Percentiles rank a stretch among this genome's conserved stretches.
Evolutionary conservation across 1,284 basidiomycete species (phyloP).

Genomic region (Tilletia indica): DNA sequence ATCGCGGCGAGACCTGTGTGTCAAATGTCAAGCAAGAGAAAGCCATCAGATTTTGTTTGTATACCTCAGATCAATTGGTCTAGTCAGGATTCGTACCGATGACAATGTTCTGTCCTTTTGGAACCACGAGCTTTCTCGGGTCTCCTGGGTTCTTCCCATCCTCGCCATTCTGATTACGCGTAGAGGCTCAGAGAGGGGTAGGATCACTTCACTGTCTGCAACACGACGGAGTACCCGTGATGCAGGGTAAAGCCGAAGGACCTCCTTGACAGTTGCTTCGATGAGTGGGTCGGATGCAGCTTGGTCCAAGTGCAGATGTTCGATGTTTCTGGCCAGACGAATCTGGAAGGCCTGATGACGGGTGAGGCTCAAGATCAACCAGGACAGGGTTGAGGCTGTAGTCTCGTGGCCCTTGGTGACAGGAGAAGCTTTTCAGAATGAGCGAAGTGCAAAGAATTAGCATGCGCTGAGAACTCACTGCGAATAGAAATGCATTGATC

Average conservation of each 20-base stretch:
- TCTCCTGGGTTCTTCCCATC: not conserved
- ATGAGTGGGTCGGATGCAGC: not conserved
- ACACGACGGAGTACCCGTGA: not conserved
- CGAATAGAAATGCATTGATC: not conserved
- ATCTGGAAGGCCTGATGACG: not conserved
- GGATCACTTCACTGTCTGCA: not conserved
- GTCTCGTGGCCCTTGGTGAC: constrained; percentile 1
- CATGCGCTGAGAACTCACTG: not conserved
- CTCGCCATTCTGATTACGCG: not conserved
- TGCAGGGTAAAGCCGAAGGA: not conserved
- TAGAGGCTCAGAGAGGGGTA: not conserved
- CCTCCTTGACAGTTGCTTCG: not conserved
- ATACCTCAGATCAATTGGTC: too few relatives aligned
- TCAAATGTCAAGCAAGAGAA: not conserved
- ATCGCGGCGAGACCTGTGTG: constrained; percentile 1
- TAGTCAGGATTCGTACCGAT: not conserved
- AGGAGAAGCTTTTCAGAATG: not conserved
- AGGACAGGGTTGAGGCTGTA: not conserved
- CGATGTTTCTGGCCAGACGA: not conserved
- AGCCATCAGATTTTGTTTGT: too few relatives aligned
- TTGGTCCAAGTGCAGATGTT: not conserved
- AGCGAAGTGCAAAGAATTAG: not conserved
- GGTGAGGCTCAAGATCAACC: not conserved
- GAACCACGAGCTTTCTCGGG: not conserved
- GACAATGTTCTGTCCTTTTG: not conserved